These are phyloP conservation scores for Mucor sp. DNA, from an alignment of 371 early-diverging fungal genomes.

Conservation along the genomic window DNA sequence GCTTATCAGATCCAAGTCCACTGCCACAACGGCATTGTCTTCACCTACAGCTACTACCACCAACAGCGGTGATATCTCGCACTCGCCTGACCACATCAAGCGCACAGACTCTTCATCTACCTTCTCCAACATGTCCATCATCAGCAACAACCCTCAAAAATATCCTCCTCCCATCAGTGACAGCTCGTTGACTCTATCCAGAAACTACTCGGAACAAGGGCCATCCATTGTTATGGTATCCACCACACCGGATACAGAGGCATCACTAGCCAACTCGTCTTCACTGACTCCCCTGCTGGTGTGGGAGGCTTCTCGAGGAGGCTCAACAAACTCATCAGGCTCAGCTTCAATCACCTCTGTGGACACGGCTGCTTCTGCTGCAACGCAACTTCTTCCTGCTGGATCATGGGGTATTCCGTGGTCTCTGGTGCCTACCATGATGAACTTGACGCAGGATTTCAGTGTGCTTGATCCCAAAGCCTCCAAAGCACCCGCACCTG, in stretches of 20 bases:
- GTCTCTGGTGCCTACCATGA: slow-evolving; percentile 30
- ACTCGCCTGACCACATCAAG: slow-evolving; percentile 4
- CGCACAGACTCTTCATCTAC: background rate
- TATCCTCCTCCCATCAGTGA: background rate
- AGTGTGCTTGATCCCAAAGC: background rate
- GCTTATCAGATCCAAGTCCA: slow-evolving; percentile 3
- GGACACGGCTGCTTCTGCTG: background rate
- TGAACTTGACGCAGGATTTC: slow-evolving; percentile 7
- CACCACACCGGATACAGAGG: slow-evolving; percentile 16
- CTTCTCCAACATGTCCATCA: background rate
- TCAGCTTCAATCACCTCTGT: background rate
- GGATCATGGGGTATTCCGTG: slow-evolving; percentile 43
- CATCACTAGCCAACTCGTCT: slow-evolving; percentile 14
- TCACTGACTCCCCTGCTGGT: slow-evolving; percentile 35
- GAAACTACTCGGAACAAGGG: slow-evolving; percentile 3
- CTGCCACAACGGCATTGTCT: slow-evolving; percentile 7
- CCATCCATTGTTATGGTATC: slow-evolving; percentile 24
- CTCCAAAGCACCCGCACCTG: background rate
- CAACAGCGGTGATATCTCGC: background rate
- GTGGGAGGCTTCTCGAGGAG: slow-evolving; percentile 23
- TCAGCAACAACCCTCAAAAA: background rate
- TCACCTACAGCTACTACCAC: slow-evolving; percentile 3
- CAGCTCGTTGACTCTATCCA: background rate
- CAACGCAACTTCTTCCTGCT: slow-evolving; percentile 4
- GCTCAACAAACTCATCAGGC: background rate